These are phyloP conservation scores for Ceriops tagal DNA, from an alignment of 345 rosid species.

Conservation along the genomic window DNA sequence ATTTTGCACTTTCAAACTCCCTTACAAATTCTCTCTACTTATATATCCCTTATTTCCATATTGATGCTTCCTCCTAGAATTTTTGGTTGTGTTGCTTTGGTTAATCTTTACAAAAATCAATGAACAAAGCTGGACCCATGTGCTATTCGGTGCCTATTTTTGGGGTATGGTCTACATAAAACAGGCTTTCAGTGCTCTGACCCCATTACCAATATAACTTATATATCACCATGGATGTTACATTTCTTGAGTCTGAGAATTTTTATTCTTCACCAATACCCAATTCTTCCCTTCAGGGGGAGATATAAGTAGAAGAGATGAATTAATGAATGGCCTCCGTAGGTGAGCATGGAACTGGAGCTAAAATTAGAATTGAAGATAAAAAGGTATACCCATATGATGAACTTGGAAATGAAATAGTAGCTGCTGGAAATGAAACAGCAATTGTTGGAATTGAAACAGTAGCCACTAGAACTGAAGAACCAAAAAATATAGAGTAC, in stretches of 20 bases:
- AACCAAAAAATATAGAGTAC: neutral
- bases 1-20: neutral
- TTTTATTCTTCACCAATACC: neutral
- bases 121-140: neutral
- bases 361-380: neutral
- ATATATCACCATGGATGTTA: neutral
- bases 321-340: neutral
- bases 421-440: neutral
- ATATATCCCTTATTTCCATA: neutral
- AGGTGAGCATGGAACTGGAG: neutral
- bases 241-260: neutral
- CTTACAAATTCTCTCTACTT: neutral
- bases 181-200: no score
- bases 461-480: neutral
- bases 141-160: neutral
- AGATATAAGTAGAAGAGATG: neutral
- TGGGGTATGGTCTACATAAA: no score
- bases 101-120: neutral
- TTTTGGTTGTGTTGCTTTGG: neutral
- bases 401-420: neutral
- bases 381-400: neutral
- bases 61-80: neutral
- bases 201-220: no score
- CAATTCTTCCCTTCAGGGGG: neutral
- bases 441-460: neutral